These are phyloP conservation scores for Tagetes patula DNA, from an alignment of 129 eudicot genomes.

Conservation along the genomic window DNA sequence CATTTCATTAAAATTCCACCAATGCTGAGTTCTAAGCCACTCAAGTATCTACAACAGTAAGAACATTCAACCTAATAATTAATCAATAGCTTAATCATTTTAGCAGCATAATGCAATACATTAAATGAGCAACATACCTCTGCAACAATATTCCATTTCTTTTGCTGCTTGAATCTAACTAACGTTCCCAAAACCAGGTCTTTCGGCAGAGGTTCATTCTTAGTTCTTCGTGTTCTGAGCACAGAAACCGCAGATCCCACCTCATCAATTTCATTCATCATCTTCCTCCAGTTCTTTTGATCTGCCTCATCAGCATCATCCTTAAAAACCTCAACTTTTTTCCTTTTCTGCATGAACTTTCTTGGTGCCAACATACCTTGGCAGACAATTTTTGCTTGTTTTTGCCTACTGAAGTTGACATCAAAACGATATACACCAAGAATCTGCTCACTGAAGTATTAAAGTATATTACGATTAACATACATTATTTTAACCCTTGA, in stretches of 20 bases:
- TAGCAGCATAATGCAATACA: slow-evolving; percentile 3
- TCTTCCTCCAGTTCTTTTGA: slow-evolving; percentile 81
- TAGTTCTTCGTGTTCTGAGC: slow-evolving; percentile 55
- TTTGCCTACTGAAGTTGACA: slow-evolving; percentile 45
- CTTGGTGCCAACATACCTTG: slow-evolving; percentile 89
- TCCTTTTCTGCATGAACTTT: slow-evolving; percentile 92
- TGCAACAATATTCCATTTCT: slow-evolving; percentile 95
- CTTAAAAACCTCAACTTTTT: slow-evolving; percentile 64
- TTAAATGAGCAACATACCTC: slow-evolving; percentile 51
- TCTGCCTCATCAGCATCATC: slow-evolving; percentile 83
- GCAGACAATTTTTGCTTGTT: slow-evolving; percentile 61
- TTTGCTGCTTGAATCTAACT: slow-evolving; percentile 86
- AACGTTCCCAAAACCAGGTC: slow-evolving; percentile 83
- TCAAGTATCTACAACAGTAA: slow-evolving; percentile 63
- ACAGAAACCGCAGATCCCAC: slow-evolving; percentile 71
- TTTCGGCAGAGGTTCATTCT: slow-evolving; percentile 71
- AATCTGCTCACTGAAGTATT: slow-evolving; percentile 52
- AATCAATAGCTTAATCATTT: slow-evolving; percentile 6
- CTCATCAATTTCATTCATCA: slow-evolving; percentile 92
- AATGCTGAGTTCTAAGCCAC: slow-evolving; percentile 92
- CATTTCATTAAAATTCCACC: slow-evolving; percentile 97
- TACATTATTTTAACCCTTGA: background rate
- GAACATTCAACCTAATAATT: slow-evolving; percentile 8
- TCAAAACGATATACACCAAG: slow-evolving; percentile 35
- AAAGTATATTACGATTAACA: background rate